Percentiles rank a stretch among this genome's conserved stretches.
phyloP scores from a whole-genome alignment of 2,329 filamentous ascomycete species.

The Botrytis aclada region DNA sequence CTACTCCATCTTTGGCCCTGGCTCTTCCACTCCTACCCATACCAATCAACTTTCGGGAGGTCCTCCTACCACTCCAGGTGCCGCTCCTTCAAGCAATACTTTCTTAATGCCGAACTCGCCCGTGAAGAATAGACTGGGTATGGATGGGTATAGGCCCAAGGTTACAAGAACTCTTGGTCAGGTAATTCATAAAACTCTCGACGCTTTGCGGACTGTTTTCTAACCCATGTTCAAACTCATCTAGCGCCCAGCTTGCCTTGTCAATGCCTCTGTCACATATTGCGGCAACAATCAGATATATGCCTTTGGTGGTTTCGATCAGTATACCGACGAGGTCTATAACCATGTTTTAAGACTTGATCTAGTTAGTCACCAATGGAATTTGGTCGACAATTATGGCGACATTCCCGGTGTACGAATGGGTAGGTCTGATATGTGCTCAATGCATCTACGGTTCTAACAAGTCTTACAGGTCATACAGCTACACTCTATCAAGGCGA shows the following conservation, averaged over 20 bases:
- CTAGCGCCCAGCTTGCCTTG: constrained; percentile 78
- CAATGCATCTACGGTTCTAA: neutral
- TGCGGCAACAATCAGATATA: constrained; percentile 97
- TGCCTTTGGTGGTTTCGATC: constrained; percentile 96
- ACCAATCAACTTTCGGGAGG: constrained; percentile 25
- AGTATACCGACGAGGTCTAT: constrained; percentile 98
- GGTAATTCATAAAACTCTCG: constrained; percentile 22
- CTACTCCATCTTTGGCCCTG: constrained; percentile 49
- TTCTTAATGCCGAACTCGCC: constrained; percentile 91
- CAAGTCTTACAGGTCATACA: constrained; percentile 69
- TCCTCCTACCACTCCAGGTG: constrained; percentile 43
- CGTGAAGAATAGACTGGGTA: constrained; percentile 59
- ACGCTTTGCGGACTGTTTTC: neutral
- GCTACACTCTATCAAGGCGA: constrained; percentile 90
- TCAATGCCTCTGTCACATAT: constrained; percentile 98
- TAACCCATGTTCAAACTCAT: neutral
- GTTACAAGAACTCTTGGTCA: constrained; percentile 76
- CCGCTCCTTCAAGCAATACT: constrained; percentile 66
- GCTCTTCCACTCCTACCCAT: constrained; percentile 26
- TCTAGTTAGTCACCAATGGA: constrained; percentile 86
- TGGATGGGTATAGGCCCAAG: constrained; percentile 78
- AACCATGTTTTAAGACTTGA: constrained; percentile 94
- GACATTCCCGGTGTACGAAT: constrained; percentile 96
- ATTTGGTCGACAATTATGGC: constrained; percentile 94
- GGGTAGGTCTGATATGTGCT: constrained; percentile 55